phyloP scores from a whole-genome alignment of 1,284 basidiomycete species.

The Ceratobasidium sp. region DNA sequence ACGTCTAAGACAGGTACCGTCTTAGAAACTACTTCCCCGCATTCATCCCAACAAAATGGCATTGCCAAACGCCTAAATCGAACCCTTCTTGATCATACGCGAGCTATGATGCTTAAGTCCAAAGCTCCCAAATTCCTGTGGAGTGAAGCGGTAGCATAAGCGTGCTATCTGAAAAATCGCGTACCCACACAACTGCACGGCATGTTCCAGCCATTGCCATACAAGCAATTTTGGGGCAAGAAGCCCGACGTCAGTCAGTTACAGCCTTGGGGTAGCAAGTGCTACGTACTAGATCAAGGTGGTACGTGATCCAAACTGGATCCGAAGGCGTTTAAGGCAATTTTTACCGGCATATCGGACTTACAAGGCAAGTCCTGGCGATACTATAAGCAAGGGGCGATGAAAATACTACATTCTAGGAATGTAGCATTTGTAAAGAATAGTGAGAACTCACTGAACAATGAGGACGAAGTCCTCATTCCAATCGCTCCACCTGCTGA shows the following conservation, averaged over 20 bases:
- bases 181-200: constrained; percentile 56
- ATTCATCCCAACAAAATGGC: constrained; percentile 54
- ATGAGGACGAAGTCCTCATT: too few species aligned
- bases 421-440: neutral
- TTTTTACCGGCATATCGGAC: constrained; percentile 27
- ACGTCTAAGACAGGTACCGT: constrained; percentile 47
- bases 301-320: constrained; percentile 21
- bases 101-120: constrained; percentile 52
- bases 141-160: too few species aligned
- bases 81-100: constrained; percentile 52
- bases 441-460: neutral
- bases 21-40: constrained; percentile 56
- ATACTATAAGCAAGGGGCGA: constrained; percentile 26
- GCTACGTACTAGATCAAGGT: neutral
- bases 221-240: constrained; percentile 51
- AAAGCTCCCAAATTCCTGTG: constrained; percentile 54
- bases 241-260: constrained; percentile 57
- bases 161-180: constrained; percentile 58
- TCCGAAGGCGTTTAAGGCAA: neutral
- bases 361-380: constrained; percentile 34
- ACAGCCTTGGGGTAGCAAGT: neutral
- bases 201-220: constrained; percentile 55
- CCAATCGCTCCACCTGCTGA: neutral
- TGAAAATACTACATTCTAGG: neutral
- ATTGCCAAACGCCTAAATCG: constrained; percentile 54